These are phyloP conservation scores for Brassica rapa DNA, from an alignment of 345 rosid species.

Conservation along the genomic window DNA sequence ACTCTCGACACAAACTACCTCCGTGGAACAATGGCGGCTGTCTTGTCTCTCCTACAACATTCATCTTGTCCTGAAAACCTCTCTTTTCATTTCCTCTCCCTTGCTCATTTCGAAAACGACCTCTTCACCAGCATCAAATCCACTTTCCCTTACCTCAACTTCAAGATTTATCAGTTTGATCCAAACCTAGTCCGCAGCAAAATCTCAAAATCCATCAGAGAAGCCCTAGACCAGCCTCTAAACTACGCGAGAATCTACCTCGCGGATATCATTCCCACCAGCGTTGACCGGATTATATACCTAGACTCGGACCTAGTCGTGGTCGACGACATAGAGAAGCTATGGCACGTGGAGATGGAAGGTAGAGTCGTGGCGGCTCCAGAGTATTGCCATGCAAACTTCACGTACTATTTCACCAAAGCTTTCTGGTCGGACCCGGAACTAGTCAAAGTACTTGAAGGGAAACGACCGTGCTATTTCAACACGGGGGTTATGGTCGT, in stretches of 20 bases:
- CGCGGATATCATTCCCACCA: constrained; percentile 49
- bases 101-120: constrained; percentile 47
- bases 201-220: constrained; percentile 59
- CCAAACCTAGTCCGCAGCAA: constrained; percentile 54
- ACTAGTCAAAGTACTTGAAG: constrained; percentile 48
- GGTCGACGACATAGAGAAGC: constrained; percentile 57
- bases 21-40: constrained; percentile 72
- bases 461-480: constrained; percentile 61
- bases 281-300: constrained; percentile 51
- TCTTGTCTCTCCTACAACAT: constrained; percentile 62
- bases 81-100: constrained; percentile 63
- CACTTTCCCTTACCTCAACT: constrained; percentile 60
- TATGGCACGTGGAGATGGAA: constrained; percentile 59
- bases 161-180: constrained; percentile 55
- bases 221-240: constrained; percentile 65
- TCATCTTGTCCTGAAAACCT: constrained; percentile 63
- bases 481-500: constrained; percentile 74
- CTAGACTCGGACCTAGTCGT: constrained; percentile 69
- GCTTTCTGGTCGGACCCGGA: constrained; percentile 54
- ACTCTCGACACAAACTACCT: constrained; percentile 70
- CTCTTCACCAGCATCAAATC: constrained; percentile 51
- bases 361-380: constrained; percentile 65
- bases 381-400: constrained; percentile 67
- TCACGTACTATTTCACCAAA: constrained; percentile 53
- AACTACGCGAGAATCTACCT: constrained; percentile 71